Base-by-base conservation (phyloP, 129 eudicot genomes). In the Flaveria trinervia region DNA sequence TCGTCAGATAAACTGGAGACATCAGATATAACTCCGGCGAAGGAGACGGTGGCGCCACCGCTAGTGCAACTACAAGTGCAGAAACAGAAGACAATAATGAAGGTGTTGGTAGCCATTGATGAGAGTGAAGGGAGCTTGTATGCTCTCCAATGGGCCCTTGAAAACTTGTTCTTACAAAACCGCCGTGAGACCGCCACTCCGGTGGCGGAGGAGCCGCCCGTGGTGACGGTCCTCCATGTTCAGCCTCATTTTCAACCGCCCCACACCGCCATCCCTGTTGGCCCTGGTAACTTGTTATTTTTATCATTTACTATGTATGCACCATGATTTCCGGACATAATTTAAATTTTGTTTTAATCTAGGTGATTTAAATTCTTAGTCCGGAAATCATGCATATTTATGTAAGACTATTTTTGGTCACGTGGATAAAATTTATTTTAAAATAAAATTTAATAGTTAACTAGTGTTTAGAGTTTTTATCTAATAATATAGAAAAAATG, bases 111-210 rank as follows among this genome's bases (percentile, higher is more conserved):
- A 20, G 81, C 81, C 10, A 39, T 81, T 15, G 84, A 81, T 20
- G 84, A 75, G 50, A 70, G 81, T 70, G 84, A 81, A 69, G 50
- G 72, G 17, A 81, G 84, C 41, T 69, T 81, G 10, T 81, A 81
- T 75, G 81, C 84, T 75, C 84, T 81, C 41, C 57, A 25, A 41
- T 81, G 84, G 84, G 59, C 81, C 14, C 33, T 81, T 48, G 68
- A 81, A 70, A 66, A 80, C n/a, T 7, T 75, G 3, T 18, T 41
- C 23, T 55, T 36, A 36, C 41, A 36, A 36, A 36, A 36, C 71
- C 70, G 23, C 65, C 72, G 25, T 5, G 25, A 5, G 10, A 39
- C 43, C 3, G 64, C 72, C 44, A 39, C 76, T 66, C 72, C 79
- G 75, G 36, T 4, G 65, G 33, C 8, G 13, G 65, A 22, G 36